These are phyloP conservation scores for Porodaedalea pini DNA, from an alignment of 1,284 basidiomycete species.

Conservation along the genomic window DNA sequence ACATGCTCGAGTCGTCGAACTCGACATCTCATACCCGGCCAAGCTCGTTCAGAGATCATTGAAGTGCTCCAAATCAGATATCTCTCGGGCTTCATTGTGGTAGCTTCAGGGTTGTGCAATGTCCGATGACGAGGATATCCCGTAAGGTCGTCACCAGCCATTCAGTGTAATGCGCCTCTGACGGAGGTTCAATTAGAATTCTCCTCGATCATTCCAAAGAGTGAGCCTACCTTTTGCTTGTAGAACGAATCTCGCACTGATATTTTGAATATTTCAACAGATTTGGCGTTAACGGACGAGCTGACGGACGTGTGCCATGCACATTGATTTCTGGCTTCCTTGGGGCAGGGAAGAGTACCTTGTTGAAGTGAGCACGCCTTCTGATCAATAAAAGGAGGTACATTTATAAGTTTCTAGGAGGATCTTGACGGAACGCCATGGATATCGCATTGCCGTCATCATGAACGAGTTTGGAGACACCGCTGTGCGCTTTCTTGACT, in stretches of 20 bases:
- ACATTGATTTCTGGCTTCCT: constrained; percentile 92
- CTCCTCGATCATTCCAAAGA: constrained; percentile 11
- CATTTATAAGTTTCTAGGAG: constrained; percentile 45
- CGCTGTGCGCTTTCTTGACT: constrained; percentile 48
- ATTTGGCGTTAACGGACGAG: constrained; percentile 8
- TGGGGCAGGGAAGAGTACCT: constrained; percentile 87
- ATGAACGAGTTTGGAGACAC: constrained; percentile 94
- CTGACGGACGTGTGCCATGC: constrained; percentile 58
- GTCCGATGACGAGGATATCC: constrained; percentile 27
- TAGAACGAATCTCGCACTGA: neutral
- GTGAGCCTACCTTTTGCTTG: neutral
- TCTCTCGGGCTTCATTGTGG: neutral
- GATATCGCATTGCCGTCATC: constrained; percentile 92
- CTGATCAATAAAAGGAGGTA: neutral
- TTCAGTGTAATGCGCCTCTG: neutral
- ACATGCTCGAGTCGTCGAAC: too few species aligned
- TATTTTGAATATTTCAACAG: constrained; percentile 22
- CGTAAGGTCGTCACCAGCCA: constrained; percentile 9
- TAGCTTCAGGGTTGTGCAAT: neutral
- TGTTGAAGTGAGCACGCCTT: constrained; percentile 56
- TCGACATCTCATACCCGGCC: too few species aligned
- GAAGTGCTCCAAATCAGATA: too few species aligned
- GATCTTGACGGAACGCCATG: constrained; percentile 87
- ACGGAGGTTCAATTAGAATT: neutral
- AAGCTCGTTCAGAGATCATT: too few species aligned